Conservation (phyloP, 2,329 filamentous ascomycete genomes). For the Macrophomina phaseolina region DNA sequence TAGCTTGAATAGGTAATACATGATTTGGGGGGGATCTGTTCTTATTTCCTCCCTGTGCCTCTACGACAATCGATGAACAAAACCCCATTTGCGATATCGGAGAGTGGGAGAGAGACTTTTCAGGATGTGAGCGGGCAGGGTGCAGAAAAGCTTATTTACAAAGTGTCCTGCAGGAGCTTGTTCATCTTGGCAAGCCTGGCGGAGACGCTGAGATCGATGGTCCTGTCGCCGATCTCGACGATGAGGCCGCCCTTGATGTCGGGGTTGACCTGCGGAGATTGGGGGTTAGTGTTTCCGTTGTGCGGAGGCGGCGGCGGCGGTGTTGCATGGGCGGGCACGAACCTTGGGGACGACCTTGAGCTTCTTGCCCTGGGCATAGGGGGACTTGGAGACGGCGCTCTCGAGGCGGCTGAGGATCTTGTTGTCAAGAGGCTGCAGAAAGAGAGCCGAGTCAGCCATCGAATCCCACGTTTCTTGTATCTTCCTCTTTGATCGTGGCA, state of each 20-base stretch:
- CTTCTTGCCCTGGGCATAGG: constrained; percentile 93
- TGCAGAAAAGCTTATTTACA: constrained; percentile 70
- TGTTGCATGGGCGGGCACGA: not conserved
- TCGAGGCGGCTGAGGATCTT: constrained; percentile 87
- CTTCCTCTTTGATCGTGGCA: not conserved
- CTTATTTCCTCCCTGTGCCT: not conserved
- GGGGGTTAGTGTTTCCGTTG: not conserved
- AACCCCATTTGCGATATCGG: constrained; percentile 10
- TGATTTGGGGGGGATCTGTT: constrained; percentile 7
- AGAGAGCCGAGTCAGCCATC: constrained; percentile 24
- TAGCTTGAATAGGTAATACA: constrained; percentile 20
- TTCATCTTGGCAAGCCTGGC: constrained; percentile 97
- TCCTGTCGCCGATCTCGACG: constrained; percentile 96
- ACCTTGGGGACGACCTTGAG: constrained; percentile 95
- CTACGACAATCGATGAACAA: not conserved
- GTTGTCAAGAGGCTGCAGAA: constrained; percentile 76
- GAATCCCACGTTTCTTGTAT: not conserved
- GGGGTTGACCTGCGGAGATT: constrained; percentile 74
- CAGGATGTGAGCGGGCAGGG: not conserved
- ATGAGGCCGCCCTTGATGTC: constrained; percentile 93
- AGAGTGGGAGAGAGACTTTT: not conserved
- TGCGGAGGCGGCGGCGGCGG: constrained; percentile 28
- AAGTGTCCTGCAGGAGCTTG: constrained; percentile 94
- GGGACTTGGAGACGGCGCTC: constrained; percentile 84
- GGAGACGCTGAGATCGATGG: constrained; percentile 95